Evolutionary conservation across 2,329 filamentous ascomycete species (phyloP).

Genomic region (Plenodomus biglobosus): DNA sequence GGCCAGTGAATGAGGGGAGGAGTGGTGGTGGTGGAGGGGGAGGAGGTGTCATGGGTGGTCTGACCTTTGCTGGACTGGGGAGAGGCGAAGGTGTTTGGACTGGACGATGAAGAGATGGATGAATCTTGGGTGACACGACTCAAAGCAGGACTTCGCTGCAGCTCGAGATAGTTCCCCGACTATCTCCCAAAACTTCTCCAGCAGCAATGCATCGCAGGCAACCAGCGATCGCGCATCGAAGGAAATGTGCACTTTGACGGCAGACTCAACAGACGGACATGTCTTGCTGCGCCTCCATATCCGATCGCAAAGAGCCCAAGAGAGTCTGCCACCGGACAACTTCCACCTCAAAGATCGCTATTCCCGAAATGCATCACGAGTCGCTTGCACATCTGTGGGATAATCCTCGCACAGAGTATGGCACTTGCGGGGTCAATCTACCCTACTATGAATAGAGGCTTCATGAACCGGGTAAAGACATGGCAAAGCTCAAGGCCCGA

Average conservation of each 20-base stretch:
- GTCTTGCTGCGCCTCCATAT: too few species aligned
- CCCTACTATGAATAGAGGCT: not conserved
- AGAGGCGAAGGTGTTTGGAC: conserved; percentile 38
- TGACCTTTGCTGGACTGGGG: conserved; percentile 32
- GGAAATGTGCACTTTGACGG: not conserved
- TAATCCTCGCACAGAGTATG: not conserved
- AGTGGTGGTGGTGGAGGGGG: conserved; percentile 26
- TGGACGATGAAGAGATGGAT: conserved; percentile 23
- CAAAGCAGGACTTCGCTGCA: not conserved
- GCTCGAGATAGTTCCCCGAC: not conserved
- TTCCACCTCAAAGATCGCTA: not conserved
- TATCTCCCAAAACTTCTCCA: not conserved
- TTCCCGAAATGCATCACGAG: not conserved
- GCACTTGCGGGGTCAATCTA: conserved; percentile 1
- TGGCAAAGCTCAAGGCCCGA: conserved; percentile 10
- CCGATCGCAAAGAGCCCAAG: too few species aligned
- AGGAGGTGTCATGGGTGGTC: conserved; percentile 16
- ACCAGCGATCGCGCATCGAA: not conserved
- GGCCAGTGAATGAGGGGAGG: conserved; percentile 71
- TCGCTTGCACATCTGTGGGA: not conserved
- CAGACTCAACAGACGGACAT: too few species aligned
- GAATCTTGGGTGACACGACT: not conserved
- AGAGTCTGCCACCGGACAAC: too few species aligned
- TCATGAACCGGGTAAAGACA: conserved; percentile 6
- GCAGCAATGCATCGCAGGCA: not conserved